Percentiles rank a stretch among this genome's conserved stretches.
These are phyloP conservation scores for Paecilomyces sp. DNA, from an alignment of 2,329 filamentous ascomycete genomes.

Conservation along the genomic window DNA sequence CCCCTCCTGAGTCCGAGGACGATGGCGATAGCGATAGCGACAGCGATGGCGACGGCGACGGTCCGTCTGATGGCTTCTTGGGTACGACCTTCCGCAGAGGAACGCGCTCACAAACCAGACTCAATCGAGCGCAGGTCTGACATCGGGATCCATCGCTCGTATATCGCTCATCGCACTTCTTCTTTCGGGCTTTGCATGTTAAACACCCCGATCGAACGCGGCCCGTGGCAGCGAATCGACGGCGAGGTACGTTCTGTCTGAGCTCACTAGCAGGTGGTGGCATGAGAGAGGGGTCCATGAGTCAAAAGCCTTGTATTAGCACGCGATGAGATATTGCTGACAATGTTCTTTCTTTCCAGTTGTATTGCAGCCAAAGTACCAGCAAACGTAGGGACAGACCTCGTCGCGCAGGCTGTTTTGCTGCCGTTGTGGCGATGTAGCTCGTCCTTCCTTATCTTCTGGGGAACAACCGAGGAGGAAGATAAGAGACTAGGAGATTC, in stretches of 20 bases:
- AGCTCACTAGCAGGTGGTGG: not conserved
- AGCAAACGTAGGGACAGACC: not conserved
- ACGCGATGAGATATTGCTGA: not conserved
- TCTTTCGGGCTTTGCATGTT: slow-evolving; percentile 9
- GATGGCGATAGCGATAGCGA: not conserved
- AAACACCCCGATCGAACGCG: slow-evolving; percentile 9
- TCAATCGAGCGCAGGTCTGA: slow-evolving; percentile 3
- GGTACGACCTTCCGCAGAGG: slow-evolving; percentile 5
- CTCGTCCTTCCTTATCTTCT: not conserved
- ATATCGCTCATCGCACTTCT: slow-evolving; percentile 10
- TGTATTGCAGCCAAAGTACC: not conserved
- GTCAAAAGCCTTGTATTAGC: not conserved
- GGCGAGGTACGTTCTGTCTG: not conserved
- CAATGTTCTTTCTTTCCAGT: not conserved
- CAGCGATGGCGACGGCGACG: not conserved
- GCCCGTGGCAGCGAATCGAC: slow-evolving; percentile 6
- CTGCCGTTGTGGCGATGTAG: not conserved
- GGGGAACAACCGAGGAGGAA: not conserved
- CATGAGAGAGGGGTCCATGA: not conserved
- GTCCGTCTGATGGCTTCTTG: not conserved
- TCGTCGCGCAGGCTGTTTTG: not conserved
- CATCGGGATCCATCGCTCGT: not conserved
- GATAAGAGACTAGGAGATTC: too few species aligned
- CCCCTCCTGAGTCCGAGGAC: not conserved
- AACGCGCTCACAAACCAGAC: slow-evolving; percentile 5